Base-by-base conservation (phyloP, 2,329 filamentous ascomycete genomes). In the Spiromastix sp. region DNA sequence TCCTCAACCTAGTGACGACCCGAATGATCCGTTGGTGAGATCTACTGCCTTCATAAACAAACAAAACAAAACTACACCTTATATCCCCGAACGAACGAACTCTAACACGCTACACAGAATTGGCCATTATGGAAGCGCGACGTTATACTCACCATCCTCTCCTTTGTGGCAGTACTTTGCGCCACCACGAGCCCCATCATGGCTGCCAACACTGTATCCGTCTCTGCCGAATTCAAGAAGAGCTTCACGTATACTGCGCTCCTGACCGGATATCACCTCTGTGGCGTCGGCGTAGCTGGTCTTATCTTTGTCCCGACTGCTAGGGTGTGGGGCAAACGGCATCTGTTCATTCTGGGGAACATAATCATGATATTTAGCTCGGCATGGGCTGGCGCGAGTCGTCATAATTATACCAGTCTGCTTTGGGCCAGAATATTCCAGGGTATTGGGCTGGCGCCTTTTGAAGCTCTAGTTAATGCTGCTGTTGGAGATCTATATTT, bases 101-200 rank as follows among this genome's bases (percentile, higher is more conserved):
- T 30, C 43, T 50, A 34, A 48, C 41, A 32, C 15, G 32, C 4
- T 29, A 10, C 11, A 13, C 51, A 80, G 74, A 84, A 83, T 49
- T 95, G 86, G 87, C 81, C 86, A 15, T 59, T 93, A 41, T 89
- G 83, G 82, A 75, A 74, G 47, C 83, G 86, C 54, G 87, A 95
- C 55, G 48, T 82, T 35, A 86, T 91, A 52, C 80, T 86, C 42
- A 67, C 77, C 39, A 72, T 84, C 43, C 75, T 96, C 17, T 94
- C 81, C 43, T 62, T 91, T 40, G 73, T 81, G 16, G 81, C 83
- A 43, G 79, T 94, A 51, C 80, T 95, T 46, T 87, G 84, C 34
- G 83, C 85, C 9, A 81, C 83, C 1, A 75, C 93, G 7, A 85
- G 83, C 19, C 82, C 89, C 4, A 79, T 95, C 38, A 78, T 95